Conservation (phyloP, 768 basidiomycete species). For the Cystobasidium ongulense region DNA sequence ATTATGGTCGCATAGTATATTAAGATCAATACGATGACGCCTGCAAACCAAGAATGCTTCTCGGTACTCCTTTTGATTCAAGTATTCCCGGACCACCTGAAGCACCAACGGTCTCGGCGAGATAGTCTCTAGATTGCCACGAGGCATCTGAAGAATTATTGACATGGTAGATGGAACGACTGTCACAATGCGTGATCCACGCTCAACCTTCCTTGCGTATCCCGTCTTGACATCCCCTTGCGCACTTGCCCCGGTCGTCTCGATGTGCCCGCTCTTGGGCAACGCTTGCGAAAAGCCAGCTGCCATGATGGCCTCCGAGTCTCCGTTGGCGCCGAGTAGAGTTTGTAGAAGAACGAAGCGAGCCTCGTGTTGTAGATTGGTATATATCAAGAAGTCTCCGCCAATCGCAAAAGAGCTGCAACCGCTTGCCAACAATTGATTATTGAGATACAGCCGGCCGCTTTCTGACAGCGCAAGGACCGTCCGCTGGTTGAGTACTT, state of each 20-base stretch:
- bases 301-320: not conserved
- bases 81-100: slow-evolving; percentile 66
- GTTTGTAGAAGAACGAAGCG: slow-evolving; percentile 58
- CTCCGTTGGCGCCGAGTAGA: slow-evolving; percentile 38
- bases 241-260: slow-evolving; percentile 40
- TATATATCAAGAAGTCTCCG: slow-evolving; percentile 72
- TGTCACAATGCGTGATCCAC: slow-evolving; percentile 80
- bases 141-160: slow-evolving; percentile 90
- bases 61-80: slow-evolving; percentile 62
- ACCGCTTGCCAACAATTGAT: slow-evolving; percentile 44
- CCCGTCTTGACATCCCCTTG: slow-evolving; percentile 42
- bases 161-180: slow-evolving; percentile 80
- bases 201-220: slow-evolving; percentile 64
- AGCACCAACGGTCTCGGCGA: slow-evolving; percentile 86
- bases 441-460: slow-evolving; percentile 58
- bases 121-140: slow-evolving; percentile 92
- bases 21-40: slow-evolving; percentile 86
- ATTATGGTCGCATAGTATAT: slow-evolving; percentile 74
- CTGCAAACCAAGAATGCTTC: slow-evolving; percentile 85
- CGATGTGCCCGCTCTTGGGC: slow-evolving; percentile 31
- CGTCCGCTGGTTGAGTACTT: slow-evolving; percentile 42
- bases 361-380: slow-evolving; percentile 70
- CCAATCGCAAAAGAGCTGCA: slow-evolving; percentile 60
- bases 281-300: slow-evolving; percentile 28
- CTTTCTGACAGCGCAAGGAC: slow-evolving; percentile 60